phyloP scores from a whole-genome alignment of 805 yeast genomes.

The Metschnikowia cerradonensis region DNA sequence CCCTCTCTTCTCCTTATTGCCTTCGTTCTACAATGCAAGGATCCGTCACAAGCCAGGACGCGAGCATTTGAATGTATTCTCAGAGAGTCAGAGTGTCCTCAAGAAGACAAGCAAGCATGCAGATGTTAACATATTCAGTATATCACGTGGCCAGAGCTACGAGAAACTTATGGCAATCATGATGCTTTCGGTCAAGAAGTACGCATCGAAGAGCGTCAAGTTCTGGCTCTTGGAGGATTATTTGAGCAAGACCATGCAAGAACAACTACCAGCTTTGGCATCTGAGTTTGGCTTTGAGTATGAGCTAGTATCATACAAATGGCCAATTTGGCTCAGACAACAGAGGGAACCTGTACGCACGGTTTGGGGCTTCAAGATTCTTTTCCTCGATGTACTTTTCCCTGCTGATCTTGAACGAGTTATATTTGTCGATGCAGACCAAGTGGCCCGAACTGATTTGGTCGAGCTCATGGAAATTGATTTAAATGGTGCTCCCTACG shows the following conservation, averaged over 20 bases:
- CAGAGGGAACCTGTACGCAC: slow-evolving; percentile 77
- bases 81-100: neutral
- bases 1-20: slow-evolving; percentile 41
- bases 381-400: slow-evolving; percentile 82
- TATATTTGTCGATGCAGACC: slow-evolving; percentile 84
- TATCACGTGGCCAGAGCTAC: slow-evolving; percentile 78
- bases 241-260: slow-evolving; percentile 65
- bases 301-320: slow-evolving; percentile 76
- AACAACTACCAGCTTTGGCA: slow-evolving; percentile 57
- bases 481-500: slow-evolving; percentile 79
- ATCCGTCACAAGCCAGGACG: slow-evolving; percentile 32
- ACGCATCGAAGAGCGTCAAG: slow-evolving; percentile 55
- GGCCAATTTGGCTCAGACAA: slow-evolving; percentile 87
- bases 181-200: slow-evolving; percentile 70
- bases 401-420: slow-evolving; percentile 74
- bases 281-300: slow-evolving; percentile 58
- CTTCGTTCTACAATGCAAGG: slow-evolving; percentile 43
- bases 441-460: slow-evolving; percentile 72
- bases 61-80: slow-evolving; percentile 11
- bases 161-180: slow-evolving; percentile 73
- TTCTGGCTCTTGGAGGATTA: slow-evolving; percentile 87
- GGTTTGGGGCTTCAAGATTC: slow-evolving; percentile 84
- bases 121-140: slow-evolving; percentile 72
- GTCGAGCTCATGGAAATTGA: slow-evolving; percentile 64
- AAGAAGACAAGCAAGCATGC: slow-evolving; percentile 14